phyloP scores from a whole-genome alignment of 2,329 filamentous ascomycete species.

The Colletotrichum tabaci region DNA sequence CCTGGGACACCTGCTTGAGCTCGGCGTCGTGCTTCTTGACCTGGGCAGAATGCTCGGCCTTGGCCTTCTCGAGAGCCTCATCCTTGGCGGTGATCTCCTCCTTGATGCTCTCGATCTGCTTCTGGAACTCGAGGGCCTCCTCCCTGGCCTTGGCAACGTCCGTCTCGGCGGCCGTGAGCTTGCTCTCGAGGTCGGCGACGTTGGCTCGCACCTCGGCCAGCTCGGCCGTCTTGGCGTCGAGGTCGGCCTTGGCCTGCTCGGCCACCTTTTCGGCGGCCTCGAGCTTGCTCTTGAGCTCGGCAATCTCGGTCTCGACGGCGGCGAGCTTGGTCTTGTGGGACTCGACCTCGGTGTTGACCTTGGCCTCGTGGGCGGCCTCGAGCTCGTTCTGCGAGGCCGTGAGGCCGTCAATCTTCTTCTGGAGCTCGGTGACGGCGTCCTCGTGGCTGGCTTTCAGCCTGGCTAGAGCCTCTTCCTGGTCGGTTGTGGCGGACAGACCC shows the following conservation, averaged over 20 bases:
- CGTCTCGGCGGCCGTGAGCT: constrained; percentile 62
- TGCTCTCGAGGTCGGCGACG: constrained; percentile 60
- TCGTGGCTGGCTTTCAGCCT: constrained; percentile 68
- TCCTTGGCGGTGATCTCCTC: constrained; percentile 64
- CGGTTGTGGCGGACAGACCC: constrained; percentile 59
- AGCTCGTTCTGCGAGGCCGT: constrained; percentile 62
- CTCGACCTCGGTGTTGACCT: constrained; percentile 61
- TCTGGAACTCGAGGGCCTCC: constrained; percentile 63
- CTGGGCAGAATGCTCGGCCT: constrained; percentile 60
- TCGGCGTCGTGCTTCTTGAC: constrained; percentile 69
- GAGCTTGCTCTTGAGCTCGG: constrained; percentile 64
- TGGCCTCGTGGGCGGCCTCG: constrained; percentile 61
- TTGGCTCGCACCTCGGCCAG: constrained; percentile 57
- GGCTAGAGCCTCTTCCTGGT: constrained; percentile 64
- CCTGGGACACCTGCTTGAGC: constrained; percentile 70
- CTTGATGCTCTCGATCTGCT: constrained; percentile 63
- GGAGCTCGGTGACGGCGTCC: constrained; percentile 61
- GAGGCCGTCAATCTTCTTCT: constrained; percentile 70
- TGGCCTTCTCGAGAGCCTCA: constrained; percentile 64
- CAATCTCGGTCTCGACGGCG: constrained; percentile 67
- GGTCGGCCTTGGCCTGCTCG: constrained; percentile 58
- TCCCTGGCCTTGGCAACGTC: constrained; percentile 60
- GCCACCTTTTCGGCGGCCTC: constrained; percentile 64
- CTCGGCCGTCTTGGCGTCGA: constrained; percentile 60
- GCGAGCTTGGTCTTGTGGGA: constrained; percentile 62